A percentile compares a stretch with the other conserved stretches of the same genome.
These are phyloP conservation scores for Yamadazyma atmosphaerica DNA, from an alignment of 1,139 yeast genomes.

Conservation along the genomic window DNA sequence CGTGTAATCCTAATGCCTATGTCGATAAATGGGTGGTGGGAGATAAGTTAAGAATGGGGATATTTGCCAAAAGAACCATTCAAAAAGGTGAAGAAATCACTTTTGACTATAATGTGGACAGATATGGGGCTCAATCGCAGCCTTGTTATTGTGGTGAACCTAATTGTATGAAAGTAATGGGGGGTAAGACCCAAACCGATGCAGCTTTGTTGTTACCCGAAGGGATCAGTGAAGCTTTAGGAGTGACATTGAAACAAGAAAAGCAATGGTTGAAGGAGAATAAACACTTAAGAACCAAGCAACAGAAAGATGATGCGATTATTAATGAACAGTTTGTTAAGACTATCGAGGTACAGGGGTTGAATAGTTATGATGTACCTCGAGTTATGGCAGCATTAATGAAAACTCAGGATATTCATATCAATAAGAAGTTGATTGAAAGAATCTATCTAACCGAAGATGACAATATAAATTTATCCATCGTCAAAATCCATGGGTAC, in stretches of 20 bases:
- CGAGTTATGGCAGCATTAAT: slow-evolving; percentile 80
- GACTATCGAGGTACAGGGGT: slow-evolving; percentile 53
- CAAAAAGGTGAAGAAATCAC: slow-evolving; percentile 86
- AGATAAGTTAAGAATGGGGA: slow-evolving; percentile 88
- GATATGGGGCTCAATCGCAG: slow-evolving; percentile 94
- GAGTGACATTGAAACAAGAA: slow-evolving; percentile 63
- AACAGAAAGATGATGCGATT: slow-evolving; percentile 57
- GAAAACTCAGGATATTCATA: slow-evolving; percentile 71
- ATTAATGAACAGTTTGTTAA: slow-evolving; percentile 68
- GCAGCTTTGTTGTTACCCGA: slow-evolving; percentile 84
- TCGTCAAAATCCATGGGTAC: slow-evolving; percentile 85
- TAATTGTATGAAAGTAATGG: slow-evolving; percentile 89
- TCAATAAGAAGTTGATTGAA: slow-evolving; percentile 64
- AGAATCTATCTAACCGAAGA: slow-evolving; percentile 63
- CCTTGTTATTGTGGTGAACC: slow-evolving; percentile 93
- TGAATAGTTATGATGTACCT: slow-evolving; percentile 63
- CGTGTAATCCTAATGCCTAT: slow-evolving; percentile 90
- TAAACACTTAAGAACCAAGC: slow-evolving; percentile 45
- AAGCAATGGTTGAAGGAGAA: slow-evolving; percentile 65
- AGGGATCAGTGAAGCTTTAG: slow-evolving; percentile 80
- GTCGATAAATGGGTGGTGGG: slow-evolving; percentile 98
- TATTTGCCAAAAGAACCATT: slow-evolving; percentile 79
- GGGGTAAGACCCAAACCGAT: slow-evolving; percentile 96
- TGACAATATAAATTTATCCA: slow-evolving; percentile 52
- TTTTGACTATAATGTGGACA: slow-evolving; percentile 92